Percentiles rank a stretch among this genome's conserved stretches.
Evolutionary conservation across 805 yeast species (phyloP).

Genomic region (Tetrapisispora pingtungensis): DNA sequence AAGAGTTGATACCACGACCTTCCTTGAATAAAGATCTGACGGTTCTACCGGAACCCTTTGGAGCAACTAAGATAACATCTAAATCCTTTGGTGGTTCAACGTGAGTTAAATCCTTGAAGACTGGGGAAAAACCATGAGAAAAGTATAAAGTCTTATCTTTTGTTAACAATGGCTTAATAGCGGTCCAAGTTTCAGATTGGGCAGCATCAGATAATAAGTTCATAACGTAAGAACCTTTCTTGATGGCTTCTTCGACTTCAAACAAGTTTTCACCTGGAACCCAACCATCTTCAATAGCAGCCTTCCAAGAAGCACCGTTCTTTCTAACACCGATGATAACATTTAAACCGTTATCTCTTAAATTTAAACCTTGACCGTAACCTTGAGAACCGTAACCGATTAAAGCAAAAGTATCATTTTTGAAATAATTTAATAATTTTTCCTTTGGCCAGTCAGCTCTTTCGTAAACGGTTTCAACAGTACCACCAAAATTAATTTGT

Average conservation of each 20-base stretch:
- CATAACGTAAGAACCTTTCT: slow-evolving; percentile 89
- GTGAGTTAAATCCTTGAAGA: slow-evolving; percentile 92
- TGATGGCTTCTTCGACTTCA: slow-evolving; percentile 87
- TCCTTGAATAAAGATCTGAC: slow-evolving; percentile 98
- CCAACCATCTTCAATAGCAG: slow-evolving; percentile 99
- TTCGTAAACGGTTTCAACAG: slow-evolving; percentile 92
- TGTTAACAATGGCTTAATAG: slow-evolving; percentile 82
- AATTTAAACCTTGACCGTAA: slow-evolving; percentile 98
- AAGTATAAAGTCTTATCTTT: slow-evolving; percentile 97
- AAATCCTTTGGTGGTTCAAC: slow-evolving; percentile 92
- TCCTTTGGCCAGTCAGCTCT: slow-evolving; percentile 99
- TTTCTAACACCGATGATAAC: slow-evolving; percentile 98
- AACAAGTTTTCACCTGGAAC: slow-evolving; percentile 98
- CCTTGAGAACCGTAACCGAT: slow-evolving; percentile 99
- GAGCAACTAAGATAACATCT: slow-evolving; percentile 97
- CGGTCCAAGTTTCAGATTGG: slow-evolving; percentile 95
- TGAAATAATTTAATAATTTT: slow-evolving; percentile 91
- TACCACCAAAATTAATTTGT: slow-evolving; percentile 95
- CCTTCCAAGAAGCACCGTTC: slow-evolving; percentile 99
- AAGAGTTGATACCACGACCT: slow-evolving; percentile 99
- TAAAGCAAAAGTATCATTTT: slow-evolving; percentile 93
- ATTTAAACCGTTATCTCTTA: slow-evolving; percentile 97
- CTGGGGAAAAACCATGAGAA: slow-evolving; percentile 99
- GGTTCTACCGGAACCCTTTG: slow-evolving; percentile 99
- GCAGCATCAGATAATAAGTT: slow-evolving; percentile 98